These are phyloP conservation scores for Bryum argenteum DNA, from an alignment of 225 moss, liverwort and hornwort species.

Conservation along the genomic window DNA sequence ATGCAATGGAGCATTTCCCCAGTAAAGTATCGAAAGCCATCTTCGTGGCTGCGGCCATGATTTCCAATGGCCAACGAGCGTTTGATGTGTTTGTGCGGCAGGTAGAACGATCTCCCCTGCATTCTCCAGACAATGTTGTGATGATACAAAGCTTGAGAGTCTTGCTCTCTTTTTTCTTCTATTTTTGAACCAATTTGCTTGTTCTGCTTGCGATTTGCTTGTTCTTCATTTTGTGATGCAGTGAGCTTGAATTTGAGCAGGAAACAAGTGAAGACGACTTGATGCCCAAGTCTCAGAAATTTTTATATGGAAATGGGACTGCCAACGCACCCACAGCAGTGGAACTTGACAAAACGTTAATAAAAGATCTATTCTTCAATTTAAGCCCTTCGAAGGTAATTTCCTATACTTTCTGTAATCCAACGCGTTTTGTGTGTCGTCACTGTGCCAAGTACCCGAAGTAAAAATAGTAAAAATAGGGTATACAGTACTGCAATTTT, in stretches of 20 bases:
- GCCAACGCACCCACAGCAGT: slow-evolving; percentile 78
- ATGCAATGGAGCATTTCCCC: slow-evolving; percentile 59
- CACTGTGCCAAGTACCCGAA: neutral
- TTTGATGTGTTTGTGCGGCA: slow-evolving; percentile 89
- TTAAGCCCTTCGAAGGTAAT: slow-evolving; percentile 82
- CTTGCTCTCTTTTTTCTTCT: neutral
- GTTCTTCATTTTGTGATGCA: too few species aligned
- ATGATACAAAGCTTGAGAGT: neutral
- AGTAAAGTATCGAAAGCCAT: slow-evolving; percentile 52
- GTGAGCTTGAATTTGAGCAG: slow-evolving; percentile 38
- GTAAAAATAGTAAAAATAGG: neutral
- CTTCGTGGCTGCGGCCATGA: slow-evolving; percentile 65
- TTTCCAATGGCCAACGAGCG: slow-evolving; percentile 70
- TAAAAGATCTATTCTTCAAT: slow-evolving; percentile 88
- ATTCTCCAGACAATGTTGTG: neutral
- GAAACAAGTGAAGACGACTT: slow-evolving; percentile 63
- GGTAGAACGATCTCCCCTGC: slow-evolving; percentile 39
- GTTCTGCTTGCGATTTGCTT: too few species aligned
- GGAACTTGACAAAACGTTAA: slow-evolving; percentile 73
- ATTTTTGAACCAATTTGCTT: too few species aligned
- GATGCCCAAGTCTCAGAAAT: slow-evolving; percentile 80
- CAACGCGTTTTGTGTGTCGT: slow-evolving; percentile 5
- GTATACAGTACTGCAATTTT: too few species aligned
- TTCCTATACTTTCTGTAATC: neutral
- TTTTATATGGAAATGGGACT: slow-evolving; percentile 73